Percentiles rank a stretch among this genome's conserved stretches.
Conservation (phyloP, 2,329 filamentous ascomycete genomes). For the Graphilbum sp. region DNA sequence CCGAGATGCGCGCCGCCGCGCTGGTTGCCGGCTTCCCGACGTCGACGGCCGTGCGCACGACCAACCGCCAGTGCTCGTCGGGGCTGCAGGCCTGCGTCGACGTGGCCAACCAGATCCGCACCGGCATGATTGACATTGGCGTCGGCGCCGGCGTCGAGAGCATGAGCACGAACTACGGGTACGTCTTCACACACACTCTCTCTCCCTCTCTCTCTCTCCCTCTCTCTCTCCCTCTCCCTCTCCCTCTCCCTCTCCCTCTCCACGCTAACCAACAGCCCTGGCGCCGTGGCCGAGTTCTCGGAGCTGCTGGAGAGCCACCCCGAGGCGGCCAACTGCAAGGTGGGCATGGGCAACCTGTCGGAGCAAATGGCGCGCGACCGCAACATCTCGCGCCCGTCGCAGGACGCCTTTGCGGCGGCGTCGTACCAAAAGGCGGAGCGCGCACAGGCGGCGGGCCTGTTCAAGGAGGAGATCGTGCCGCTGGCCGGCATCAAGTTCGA, state of each 20-base stretch:
- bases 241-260: not conserved
- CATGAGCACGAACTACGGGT: slow-evolving; percentile 89
- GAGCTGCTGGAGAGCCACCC: slow-evolving; percentile 68
- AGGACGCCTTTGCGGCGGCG: slow-evolving; percentile 86
- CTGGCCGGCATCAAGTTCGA: slow-evolving; percentile 65
- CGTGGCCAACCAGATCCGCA: slow-evolving; percentile 79
- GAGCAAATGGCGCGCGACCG: slow-evolving; percentile 90
- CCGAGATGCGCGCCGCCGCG: slow-evolving; percentile 86
- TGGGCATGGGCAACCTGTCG: slow-evolving; percentile 86
- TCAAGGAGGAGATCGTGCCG: slow-evolving; percentile 80
- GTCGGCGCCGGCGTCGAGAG: slow-evolving; percentile 92
- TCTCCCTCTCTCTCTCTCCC: not conserved
- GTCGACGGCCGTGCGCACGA: slow-evolving; percentile 62
- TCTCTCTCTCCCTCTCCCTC: not conserved
- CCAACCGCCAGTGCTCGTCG: slow-evolving; percentile 91
- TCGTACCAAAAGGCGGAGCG: slow-evolving; percentile 82
- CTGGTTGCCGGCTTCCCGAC: slow-evolving; percentile 85
- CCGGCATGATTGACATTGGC: slow-evolving; percentile 89
- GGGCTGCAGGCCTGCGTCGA: slow-evolving; percentile 87
- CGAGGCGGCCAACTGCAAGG: slow-evolving; percentile 88
- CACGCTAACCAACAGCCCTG: slow-evolving; percentile 34
- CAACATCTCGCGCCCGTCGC: slow-evolving; percentile 50
- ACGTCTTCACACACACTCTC: slow-evolving; percentile 19
- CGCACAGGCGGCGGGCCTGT: slow-evolving; percentile 79
- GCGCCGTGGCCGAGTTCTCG: slow-evolving; percentile 83